These are phyloP conservation scores for Jamesozyma gamospora DNA, from an alignment of 805 yeast genomes.

Conservation along the genomic window DNA sequence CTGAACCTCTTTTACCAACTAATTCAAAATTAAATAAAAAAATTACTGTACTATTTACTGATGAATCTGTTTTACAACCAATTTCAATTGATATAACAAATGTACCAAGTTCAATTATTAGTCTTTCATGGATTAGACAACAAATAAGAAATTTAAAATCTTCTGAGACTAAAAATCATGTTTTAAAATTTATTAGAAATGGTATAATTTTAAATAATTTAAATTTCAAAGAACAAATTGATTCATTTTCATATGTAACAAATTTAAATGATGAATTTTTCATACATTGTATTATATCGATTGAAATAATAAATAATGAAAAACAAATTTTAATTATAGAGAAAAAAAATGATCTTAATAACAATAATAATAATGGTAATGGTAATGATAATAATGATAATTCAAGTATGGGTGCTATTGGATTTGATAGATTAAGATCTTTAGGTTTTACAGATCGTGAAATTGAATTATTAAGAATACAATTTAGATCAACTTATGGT, in stretches of 20 bases:
- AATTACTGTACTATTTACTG: constrained; percentile 23
- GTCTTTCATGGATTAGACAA: constrained; percentile 22
- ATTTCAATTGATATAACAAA: constrained; percentile 20
- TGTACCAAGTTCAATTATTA: constrained; percentile 13
- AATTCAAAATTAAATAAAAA: constrained; percentile 2
- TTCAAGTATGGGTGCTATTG: constrained; percentile 49
- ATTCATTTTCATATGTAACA: background rate
- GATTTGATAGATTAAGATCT: constrained; percentile 73
- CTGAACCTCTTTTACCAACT: constrained; percentile 15
- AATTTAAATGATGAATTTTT: constrained; percentile 35
- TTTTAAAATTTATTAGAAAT: constrained; percentile 23
- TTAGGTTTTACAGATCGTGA: constrained; percentile 82
- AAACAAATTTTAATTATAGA: constrained; percentile 49
- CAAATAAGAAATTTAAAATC: constrained; percentile 21
- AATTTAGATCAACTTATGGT: constrained; percentile 64
- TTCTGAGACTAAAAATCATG: constrained; percentile 9
- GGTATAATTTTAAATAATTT: constrained; percentile 17
- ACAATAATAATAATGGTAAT: background rate
- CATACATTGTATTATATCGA: constrained; percentile 75
- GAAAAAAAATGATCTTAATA: constrained; percentile 35
- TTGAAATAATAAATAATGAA: constrained; percentile 25
- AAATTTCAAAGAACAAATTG: constrained; percentile 1
- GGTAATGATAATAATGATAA: constrained; percentile 11
- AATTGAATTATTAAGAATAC: constrained; percentile 58
- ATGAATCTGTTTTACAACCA: constrained; percentile 20